phyloP scores from a whole-genome alignment of 2,329 filamentous ascomycete species.

The Coccinonectria pachysandricola region DNA sequence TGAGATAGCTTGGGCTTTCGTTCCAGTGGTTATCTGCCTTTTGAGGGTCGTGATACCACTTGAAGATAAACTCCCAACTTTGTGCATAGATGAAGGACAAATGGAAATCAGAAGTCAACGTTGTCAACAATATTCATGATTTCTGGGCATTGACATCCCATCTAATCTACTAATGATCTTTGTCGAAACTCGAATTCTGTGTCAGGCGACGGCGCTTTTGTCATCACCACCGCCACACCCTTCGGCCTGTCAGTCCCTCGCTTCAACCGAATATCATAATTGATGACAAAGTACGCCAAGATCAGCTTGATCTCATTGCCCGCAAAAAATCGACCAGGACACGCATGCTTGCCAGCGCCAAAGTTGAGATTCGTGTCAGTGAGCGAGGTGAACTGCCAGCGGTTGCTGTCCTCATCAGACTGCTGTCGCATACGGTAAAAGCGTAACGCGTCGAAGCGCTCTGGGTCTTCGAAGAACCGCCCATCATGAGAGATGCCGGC shows the following conservation, averaged over 20 bases:
- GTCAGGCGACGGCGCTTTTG: conserved; percentile 30
- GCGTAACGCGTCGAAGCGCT: conserved; percentile 8
- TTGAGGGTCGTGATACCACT: no score
- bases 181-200: conserved; percentile 30
- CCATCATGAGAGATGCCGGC: background rate
- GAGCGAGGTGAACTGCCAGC: conserved; percentile 7
- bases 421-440: conserved; percentile 10
- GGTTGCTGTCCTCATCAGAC: conserved; percentile 6
- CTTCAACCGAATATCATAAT: conserved; percentile 21
- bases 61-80: no score
- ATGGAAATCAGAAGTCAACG: no score
- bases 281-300: conserved; percentile 8
- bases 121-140: no score
- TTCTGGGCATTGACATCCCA: conserved; percentile 1
- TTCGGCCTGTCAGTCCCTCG: conserved; percentile 28
- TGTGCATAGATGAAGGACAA: no score
- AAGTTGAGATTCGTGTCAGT: conserved; percentile 4
- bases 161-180: conserved; percentile 17
- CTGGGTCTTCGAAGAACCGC: conserved; percentile 2
- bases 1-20: no score
- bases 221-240: conserved; percentile 29
- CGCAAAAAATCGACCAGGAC: conserved; percentile 9
- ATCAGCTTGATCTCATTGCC: conserved; percentile 12
- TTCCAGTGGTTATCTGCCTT: no score
- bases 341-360: conserved; percentile 10